Percentiles rank a stretch among this genome's conserved stretches.
phyloP scores from a whole-genome alignment of 352 stramenopile genomes.

The Pythium brassicae region DNA sequence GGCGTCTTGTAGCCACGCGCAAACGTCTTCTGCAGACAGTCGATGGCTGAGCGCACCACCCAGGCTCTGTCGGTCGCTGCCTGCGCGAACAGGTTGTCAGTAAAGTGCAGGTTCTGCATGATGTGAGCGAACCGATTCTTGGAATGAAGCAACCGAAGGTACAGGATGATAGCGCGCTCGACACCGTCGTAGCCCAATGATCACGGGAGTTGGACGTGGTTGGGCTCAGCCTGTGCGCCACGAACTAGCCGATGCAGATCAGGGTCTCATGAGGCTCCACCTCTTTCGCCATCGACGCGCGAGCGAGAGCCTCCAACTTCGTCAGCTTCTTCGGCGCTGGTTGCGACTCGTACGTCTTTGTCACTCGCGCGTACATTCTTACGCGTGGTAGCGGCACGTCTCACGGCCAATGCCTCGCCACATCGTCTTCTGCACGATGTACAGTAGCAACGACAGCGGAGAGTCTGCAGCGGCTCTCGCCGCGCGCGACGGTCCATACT shows the following conservation, averaged over 20 bases:
- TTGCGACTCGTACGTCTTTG: not conserved
- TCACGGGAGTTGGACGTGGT: not conserved
- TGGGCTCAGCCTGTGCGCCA: not conserved
- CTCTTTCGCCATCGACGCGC: not conserved
- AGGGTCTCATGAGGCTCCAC: not conserved
- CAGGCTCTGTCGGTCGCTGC: not conserved
- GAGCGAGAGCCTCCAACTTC: not conserved
- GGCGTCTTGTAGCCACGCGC: not conserved
- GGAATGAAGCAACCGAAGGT: not conserved
- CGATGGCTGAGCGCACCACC: conserved; percentile 4
- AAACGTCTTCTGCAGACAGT: conserved; percentile 6
- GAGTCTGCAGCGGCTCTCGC: too few species aligned
- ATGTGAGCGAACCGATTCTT: conserved; percentile 1
- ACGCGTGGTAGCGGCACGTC: not conserved
- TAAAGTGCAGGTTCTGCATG: conserved; percentile 10
- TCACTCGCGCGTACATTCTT: not conserved
- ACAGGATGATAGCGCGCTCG: not conserved
- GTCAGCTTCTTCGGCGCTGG: not conserved
- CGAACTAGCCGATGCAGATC: not conserved
- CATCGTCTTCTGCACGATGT: not conserved
- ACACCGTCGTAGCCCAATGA: not conserved
- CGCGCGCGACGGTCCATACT: too few species aligned
- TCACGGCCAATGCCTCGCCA: not conserved
- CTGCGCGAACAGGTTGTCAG: not conserved
- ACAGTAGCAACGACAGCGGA: too few species aligned